Percentiles rank a stretch among this genome's conserved stretches.
These are phyloP conservation scores for Ceratobasidium sp. DNA, from an alignment of 1,284 basidiomycete genomes.

Conservation along the genomic window DNA sequence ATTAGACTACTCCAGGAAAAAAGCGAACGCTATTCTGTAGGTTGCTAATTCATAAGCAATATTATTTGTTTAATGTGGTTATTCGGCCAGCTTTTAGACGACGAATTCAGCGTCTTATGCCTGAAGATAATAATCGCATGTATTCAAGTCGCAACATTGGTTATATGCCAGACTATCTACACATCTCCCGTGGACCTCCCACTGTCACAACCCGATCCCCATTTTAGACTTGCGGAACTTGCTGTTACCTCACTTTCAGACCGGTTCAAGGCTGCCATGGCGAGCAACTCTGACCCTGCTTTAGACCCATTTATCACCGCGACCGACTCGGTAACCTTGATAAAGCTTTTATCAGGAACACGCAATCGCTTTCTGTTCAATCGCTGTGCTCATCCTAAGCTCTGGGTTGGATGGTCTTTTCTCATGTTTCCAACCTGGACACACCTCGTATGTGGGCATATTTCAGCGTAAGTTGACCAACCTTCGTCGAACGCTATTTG, in stretches of 20 bases:
- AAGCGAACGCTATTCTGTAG: not conserved
- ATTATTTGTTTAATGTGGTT: not conserved
- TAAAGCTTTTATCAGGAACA: no score
- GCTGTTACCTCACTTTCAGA: not conserved
- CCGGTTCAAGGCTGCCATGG: not conserved
- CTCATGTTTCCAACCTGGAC: not conserved
- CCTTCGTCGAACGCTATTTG: no score
- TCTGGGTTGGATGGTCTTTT: not conserved
- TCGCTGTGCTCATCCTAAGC: no score
- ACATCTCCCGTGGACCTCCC: not conserved
- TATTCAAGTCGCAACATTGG: not conserved
- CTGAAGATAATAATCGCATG: not conserved
- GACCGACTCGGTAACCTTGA: no score
- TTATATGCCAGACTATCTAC: not conserved
- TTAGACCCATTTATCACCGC: not conserved
- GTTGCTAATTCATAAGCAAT: not conserved
- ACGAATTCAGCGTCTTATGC: not conserved
- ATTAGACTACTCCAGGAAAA: not conserved
- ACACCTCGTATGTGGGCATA: not conserved
- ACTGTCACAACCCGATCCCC: not conserved
- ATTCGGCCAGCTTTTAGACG: not conserved
- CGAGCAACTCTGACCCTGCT: not conserved
- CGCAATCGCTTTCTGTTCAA: no score
- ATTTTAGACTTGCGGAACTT: not conserved
- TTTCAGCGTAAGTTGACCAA: not conserved